phyloP scores from a whole-genome alignment of 805 yeast genomes.

The Starmerella tilneyi region DNA sequence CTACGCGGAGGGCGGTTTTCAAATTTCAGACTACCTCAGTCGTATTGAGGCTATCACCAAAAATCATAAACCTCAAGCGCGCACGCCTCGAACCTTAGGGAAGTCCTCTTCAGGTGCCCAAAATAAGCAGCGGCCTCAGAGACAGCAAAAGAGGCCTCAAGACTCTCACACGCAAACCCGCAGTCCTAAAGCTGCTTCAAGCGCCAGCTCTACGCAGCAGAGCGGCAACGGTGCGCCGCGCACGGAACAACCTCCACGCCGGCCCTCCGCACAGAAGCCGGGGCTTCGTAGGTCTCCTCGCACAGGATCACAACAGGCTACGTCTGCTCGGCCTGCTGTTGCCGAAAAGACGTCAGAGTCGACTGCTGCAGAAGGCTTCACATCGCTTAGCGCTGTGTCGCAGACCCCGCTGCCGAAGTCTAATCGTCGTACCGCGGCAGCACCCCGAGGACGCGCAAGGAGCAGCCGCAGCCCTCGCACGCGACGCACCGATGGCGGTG shows the following conservation, averaged over 20 bases:
- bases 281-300: too few relatives aligned
- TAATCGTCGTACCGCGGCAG: not conserved
- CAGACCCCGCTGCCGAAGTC: not conserved
- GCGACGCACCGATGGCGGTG: not conserved
- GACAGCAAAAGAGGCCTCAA: too few relatives aligned
- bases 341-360: not conserved
- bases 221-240: too few relatives aligned
- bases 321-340: not conserved
- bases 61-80: not conserved
- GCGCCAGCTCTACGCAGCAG: too few relatives aligned
- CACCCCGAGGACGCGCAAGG: not conserved
- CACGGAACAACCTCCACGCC: too few relatives aligned
- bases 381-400: not conserved
- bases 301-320: not conserved
- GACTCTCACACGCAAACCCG: too few relatives aligned
- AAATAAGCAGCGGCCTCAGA: too few relatives aligned
- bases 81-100: too few relatives aligned
- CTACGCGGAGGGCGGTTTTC: slow-evolving; percentile 22
- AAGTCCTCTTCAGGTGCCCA: too few relatives aligned
- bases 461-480: not conserved
- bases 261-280: too few relatives aligned
- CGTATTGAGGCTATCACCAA: slow-evolving; percentile 24
- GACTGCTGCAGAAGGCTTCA: not conserved
- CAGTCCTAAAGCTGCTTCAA: too few relatives aligned
- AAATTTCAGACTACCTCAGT: slow-evolving; percentile 18